Conservation (phyloP, 1,284 basidiomycete species). For the Rhodotorula sp. region DNA sequence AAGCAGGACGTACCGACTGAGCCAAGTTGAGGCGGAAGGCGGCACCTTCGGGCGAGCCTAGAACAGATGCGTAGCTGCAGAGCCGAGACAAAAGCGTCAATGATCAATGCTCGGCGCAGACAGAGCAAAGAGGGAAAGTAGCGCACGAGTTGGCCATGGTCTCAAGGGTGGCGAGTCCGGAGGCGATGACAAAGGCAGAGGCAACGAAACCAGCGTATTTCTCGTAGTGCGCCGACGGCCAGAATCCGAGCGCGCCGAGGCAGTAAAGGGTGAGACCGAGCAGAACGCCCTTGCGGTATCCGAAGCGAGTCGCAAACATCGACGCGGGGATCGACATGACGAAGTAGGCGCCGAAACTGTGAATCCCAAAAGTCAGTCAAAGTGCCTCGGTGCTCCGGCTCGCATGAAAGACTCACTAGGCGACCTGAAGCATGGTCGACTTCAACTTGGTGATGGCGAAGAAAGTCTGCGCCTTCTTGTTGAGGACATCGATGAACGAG, state of each 20-base stretch:
- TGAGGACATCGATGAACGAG: constrained; percentile 73
- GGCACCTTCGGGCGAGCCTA: constrained; percentile 67
- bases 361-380: too few species aligned
- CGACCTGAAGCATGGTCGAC: constrained; percentile 72
- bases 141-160: constrained; percentile 61
- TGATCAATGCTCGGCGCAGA: too few species aligned
- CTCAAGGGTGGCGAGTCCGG: constrained; percentile 62
- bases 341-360: constrained; percentile 55
- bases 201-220: neutral
- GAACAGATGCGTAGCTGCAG: constrained; percentile 61
- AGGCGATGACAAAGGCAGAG: constrained; percentile 54
- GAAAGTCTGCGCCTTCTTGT: constrained; percentile 67
- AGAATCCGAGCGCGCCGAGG: constrained; percentile 71
- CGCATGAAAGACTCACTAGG: neutral
- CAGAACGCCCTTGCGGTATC: constrained; percentile 57
- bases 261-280: constrained; percentile 66
- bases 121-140: neutral
- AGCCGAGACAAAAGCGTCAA: neutral
- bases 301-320: constrained; percentile 49
- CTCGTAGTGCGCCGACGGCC: constrained; percentile 68
- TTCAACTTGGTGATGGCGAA: constrained; percentile 71
- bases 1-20: constrained; percentile 62
- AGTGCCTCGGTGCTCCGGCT: neutral
- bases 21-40: constrained; percentile 76
- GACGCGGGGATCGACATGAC: constrained; percentile 50